Evolutionary conservation across 805 yeast genomes (phyloP), one percentile per base, ranked within the genome.

Genomic region (Lachancea dasiensis): DNA sequence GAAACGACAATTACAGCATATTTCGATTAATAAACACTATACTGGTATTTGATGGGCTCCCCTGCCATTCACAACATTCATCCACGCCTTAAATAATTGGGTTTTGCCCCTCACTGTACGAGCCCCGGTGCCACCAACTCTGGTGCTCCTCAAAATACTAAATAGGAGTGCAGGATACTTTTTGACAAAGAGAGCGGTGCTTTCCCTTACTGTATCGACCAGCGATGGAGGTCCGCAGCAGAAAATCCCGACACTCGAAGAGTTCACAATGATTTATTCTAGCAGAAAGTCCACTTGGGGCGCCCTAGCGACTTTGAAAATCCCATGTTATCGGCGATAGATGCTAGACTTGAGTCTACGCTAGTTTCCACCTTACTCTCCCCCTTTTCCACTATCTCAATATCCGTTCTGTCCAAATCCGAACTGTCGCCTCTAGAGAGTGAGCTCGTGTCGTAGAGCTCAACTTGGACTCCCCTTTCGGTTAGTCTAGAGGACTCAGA

Each of bases 61-160:
- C n/a, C n/a, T n/a, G n/a, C n/a, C n/a, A n/a, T n/a, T n/a, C n/a
- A n/a, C n/a, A n/a, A n/a, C n/a, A n/a, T n/a, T n/a, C n/a, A n/a
- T n/a, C n/a, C n/a, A n/a, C n/a, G n/a, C n/a, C n/a, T n/a, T n/a
- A n/a, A n/a, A n/a, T n/a, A n/a, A n/a, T n/a, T n/a, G n/a, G n/a
- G n/a, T n/a, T n/a, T n/a, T n/a, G n/a, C n/a, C n/a, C n/a, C n/a
- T n/a, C n/a, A n/a, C n/a, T n/a, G 14, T n/a, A 11, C 8, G 16
- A 27, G n/a, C 13, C 14, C 7, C 8, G 8, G 7, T 27, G n/a
- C 44, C 52, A 78, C 94, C 95, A 84, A 10, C 72, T 67, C 61
- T 81, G 86, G 34, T 81, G 69, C 52, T 82, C 89, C 54, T 86
- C 95, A 52, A 68, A 79, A 50, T 78, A 78, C 44, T 81, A 89